Percentiles rank a stretch among this genome's conserved stretches.
Conservation (phyloP, 768 basidiomycete genomes). For the Pluteus cervinus region DNA sequence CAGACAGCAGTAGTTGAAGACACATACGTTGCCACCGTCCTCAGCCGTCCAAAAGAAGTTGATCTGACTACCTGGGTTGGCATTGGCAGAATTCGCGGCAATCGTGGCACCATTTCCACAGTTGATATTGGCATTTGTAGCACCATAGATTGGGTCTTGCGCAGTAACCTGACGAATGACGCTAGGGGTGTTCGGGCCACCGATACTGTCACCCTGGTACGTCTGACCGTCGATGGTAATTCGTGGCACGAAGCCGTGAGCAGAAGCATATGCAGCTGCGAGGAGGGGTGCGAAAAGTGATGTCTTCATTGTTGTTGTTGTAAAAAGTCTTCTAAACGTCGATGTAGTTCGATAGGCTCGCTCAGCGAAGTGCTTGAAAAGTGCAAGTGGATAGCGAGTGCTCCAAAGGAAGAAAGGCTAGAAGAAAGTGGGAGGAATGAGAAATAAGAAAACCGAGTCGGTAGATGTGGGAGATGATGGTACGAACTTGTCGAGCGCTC, state of each 20-base stretch:
- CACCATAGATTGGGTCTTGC: slow-evolving; percentile 35
- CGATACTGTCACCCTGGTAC: slow-evolving; percentile 30
- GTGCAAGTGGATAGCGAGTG: slow-evolving; percentile 9
- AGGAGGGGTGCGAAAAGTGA: slow-evolving; percentile 26
- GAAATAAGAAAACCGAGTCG: slow-evolving; percentile 6
- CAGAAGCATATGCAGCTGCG: slow-evolving; percentile 30
- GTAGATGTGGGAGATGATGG: slow-evolving; percentile 7
- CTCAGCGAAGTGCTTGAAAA: slow-evolving; percentile 6
- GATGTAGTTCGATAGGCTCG: slow-evolving; percentile 3
- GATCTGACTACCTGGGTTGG: slow-evolving; percentile 39
- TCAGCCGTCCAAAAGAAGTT: slow-evolving; percentile 39
- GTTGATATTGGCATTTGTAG: slow-evolving; percentile 33
- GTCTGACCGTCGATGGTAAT: slow-evolving; percentile 33
- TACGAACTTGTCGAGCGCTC: too few relatives aligned
- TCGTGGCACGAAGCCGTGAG: slow-evolving; percentile 37
- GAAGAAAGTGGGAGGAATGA: slow-evolving; percentile 7
- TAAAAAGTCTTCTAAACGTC: slow-evolving; percentile 2
- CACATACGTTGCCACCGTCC: slow-evolving; percentile 9
- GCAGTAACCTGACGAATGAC: slow-evolving; percentile 35
- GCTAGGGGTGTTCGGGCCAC: slow-evolving; percentile 17
- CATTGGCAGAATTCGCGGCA: slow-evolving; percentile 39
- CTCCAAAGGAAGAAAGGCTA: slow-evolving; percentile 11
- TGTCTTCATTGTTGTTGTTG: slow-evolving; percentile 18
- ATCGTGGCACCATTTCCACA: slow-evolving; percentile 40
- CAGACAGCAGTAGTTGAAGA: neutral